Conservation (phyloP, 768 basidiomycete genomes). For the Trametes cubensis region DNA sequence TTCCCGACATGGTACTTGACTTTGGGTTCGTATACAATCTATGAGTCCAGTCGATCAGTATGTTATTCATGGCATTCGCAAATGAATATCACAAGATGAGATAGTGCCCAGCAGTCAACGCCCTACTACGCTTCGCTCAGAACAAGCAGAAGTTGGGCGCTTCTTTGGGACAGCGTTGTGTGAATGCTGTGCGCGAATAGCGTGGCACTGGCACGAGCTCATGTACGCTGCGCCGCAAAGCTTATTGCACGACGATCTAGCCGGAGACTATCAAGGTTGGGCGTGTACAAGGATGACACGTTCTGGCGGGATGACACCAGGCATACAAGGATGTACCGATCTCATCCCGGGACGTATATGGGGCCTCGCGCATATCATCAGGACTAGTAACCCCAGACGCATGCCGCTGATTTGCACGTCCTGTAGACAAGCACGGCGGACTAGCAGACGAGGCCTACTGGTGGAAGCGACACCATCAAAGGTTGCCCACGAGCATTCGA, state of each 20-base stretch:
- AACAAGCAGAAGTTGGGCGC: no score
- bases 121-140: no score
- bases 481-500: no score
- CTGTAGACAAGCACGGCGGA: not conserved
- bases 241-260: no score
- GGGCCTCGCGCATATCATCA: no score
- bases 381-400: not conserved
- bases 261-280: no score
- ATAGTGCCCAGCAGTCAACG: no score
- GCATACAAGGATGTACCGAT: no score
- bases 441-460: not conserved
- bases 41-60: not conserved
- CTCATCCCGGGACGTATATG: no score
- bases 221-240: not conserved
- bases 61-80: not conserved
- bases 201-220: not conserved
- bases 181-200: not conserved
- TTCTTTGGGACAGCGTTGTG: not conserved
- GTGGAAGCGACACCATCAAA: no score
- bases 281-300: no score
- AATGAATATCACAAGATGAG: not conserved
- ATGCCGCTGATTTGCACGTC: not conserved
- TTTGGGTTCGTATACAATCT: conserved; percentile 93
- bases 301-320: no score
- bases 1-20: conserved; percentile 84